Evolutionary conservation across 2,329 filamentous ascomycete genomes (phyloP), one percentile per base, ranked within the genome.

Genomic region (Verticillium dahliae): DNA sequence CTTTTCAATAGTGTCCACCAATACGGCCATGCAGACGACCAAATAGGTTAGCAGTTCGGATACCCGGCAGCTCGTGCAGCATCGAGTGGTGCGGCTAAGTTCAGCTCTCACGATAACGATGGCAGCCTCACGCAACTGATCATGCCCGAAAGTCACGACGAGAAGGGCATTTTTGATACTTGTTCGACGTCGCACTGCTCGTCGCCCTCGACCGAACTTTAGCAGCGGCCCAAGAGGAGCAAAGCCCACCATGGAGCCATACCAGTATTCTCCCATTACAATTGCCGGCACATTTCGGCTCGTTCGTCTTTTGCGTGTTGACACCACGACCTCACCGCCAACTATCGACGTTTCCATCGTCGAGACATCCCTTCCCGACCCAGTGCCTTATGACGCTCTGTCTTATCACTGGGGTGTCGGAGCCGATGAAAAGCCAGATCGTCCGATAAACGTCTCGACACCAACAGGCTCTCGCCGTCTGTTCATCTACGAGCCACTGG

Each of bases 401-500:
- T 58, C 56, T 3, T 58, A 58, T 18, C 31, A 22, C 18, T 58
- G 56, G 56, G 56, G n/a, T 10, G 45, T 50, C 6, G 35, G 15
- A 13, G 14, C 35, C 3, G n/a, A 10, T 4, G 13, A 37, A 7
- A 38, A 18, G 56, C 56, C 56, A 1, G 37, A 58, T 6, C 56
- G 56, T 11, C 18, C 11, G 4, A 27, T 75, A 15, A 58, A 71
- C 18, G 65, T 74, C n/a, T 67, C 71, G 27, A 62, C 60, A 1
- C 31, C 37, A 2, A 41, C 59, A 13, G 64, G 58, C 2, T 37
- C 61, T 9, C 64, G 55, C 11, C 60, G 57, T 14, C 59, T 74
- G 38, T 35, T 27, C 45, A 69, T 74, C 54, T 67, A 70, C 15
- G 67, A 62, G 1, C 67, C 72, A n/a, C 66, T 74, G 7, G 73